Evolutionary conservation across 202 grass and related monocot species (phyloP).

Genomic region (Saccharum hybrid): DNA sequence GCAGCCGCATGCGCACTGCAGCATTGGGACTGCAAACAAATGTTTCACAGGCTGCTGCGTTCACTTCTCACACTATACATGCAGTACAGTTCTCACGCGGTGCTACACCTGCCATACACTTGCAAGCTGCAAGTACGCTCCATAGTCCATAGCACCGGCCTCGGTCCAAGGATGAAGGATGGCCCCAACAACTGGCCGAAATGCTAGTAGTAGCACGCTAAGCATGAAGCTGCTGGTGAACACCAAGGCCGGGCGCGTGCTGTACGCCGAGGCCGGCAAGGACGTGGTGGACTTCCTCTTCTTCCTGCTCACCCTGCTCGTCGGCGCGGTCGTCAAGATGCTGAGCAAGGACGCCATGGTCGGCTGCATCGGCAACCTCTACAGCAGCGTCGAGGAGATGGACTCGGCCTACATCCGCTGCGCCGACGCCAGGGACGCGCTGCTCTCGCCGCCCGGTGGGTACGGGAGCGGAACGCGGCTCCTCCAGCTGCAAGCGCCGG

Average conservation of each 20-base stretch:
- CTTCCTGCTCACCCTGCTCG: conserved; percentile 38
- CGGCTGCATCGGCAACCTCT: conserved; percentile 43
- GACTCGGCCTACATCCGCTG: neutral
- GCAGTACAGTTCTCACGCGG: too few species aligned
- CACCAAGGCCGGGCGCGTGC: conserved; percentile 32
- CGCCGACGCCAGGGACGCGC: neutral
- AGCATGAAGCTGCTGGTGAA: conserved; percentile 55
- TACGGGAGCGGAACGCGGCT: too few species aligned
- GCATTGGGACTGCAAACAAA: too few species aligned
- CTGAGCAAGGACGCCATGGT: conserved; percentile 36
- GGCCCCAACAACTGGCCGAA: too few species aligned
- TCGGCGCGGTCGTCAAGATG: conserved; percentile 12
- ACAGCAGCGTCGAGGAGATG: conserved; percentile 39
- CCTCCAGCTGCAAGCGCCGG: too few species aligned
- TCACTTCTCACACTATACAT: too few species aligned
- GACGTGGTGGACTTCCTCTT: conserved; percentile 63
- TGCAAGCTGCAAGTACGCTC: too few species aligned
- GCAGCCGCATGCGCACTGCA: too few species aligned
- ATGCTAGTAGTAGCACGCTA: neutral
- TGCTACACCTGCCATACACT: too few species aligned
- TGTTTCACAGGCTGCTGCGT: too few species aligned
- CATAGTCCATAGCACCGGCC: too few species aligned
- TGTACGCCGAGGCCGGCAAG: conserved; percentile 56
- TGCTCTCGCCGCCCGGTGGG: neutral
- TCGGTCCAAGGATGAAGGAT: too few species aligned